A percentile compares a stretch with the other conserved stretches of the same genome.
Conservation (phyloP, 164 flowering plant genomes). For the Santalum album region DNA sequence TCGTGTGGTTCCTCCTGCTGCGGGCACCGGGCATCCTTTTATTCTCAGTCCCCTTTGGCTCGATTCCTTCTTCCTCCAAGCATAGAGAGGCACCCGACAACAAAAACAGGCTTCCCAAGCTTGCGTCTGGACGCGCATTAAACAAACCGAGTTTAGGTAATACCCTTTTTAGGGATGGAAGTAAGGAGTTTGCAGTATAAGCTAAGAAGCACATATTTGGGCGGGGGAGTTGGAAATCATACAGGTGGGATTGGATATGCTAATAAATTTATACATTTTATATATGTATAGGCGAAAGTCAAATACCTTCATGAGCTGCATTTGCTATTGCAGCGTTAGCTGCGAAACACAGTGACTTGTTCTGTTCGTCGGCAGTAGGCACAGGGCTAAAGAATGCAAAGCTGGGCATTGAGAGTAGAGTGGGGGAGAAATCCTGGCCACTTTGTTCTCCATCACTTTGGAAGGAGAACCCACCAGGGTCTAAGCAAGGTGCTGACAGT, state of each 20-base stretch:
- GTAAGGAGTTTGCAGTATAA: background rate
- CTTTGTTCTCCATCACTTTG: conserved; percentile 28
- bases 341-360: conserved; percentile 12
- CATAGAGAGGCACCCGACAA: conserved; percentile 18
- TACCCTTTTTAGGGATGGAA: no score
- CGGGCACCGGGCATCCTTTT: conserved; percentile 39
- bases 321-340: conserved; percentile 10
- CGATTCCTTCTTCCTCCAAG: conserved; percentile 8
- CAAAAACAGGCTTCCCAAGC: conserved; percentile 26
- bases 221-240: no score
- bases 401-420: conserved; percentile 61
- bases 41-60: conserved; percentile 24
- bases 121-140: conserved; percentile 26
- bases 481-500: conserved; percentile 23
- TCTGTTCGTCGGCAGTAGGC: conserved; percentile 23
- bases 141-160: no score
- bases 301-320: conserved; percentile 36
- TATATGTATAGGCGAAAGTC: background rate
- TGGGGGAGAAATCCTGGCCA: conserved; percentile 33
- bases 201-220: no score
- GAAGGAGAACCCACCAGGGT: conserved; percentile 56
- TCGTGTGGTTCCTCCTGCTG: conserved; percentile 66
- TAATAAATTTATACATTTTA: no score
- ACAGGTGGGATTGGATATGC: no score
- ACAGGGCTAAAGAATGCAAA: conserved; percentile 59